Evolutionary conservation across 257 asterid genomes (phyloP), one percentile per base, ranked within the genome.

Genomic region (Rhazya stricta): DNA sequence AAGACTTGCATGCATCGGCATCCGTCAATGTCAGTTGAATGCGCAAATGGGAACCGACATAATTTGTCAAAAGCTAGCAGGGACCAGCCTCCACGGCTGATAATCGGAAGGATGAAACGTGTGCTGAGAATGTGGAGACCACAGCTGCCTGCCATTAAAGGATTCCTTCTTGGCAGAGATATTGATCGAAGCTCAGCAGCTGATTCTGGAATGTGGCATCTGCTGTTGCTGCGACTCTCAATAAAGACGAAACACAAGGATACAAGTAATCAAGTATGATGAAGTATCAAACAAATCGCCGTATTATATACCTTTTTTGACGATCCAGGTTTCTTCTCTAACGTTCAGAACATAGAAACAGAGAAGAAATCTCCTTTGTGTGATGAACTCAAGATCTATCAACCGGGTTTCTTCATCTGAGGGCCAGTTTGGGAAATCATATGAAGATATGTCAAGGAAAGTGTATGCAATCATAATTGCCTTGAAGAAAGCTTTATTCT

Each of bases 81-180:
- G 69, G 69, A 63, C 69, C 69, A 63, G 27, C 12, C 10, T 63
- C 69, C 69, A 34, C 18, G 69, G 69, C 27, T 63, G 69, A 34
- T 5, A 63, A 5, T 63, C 16, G 43, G 42, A 63, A 63, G 27
- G 45, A 16, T 34, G 69, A 25, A 63, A 63, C 6, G 27, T 63
- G 9, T 27, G 45, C 8, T 9, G 69, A 63, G 69, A 7, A 25
- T 32, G 25, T 63, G 69, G 69, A 63, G 69, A 16, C 69, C 27
- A 34, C 25, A 5, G 45, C 27, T 6, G 69, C 69, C 23, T 18
- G 45, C 69, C 69, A 57, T 57, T 57, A 34, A 5, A 34, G 42
- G 69, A 34, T 29, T 62, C 5, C 27, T 34, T 32, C 69, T 5
- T 16, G 43, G 18, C 34, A 57, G 36, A 54, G 36, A 27, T 57